A percentile compares a stretch with the other conserved stretches of the same genome.
Evolutionary conservation across 2,329 filamentous ascomycete genomes (phyloP).

Genomic region (Hymenoscyphus fructigenus): DNA sequence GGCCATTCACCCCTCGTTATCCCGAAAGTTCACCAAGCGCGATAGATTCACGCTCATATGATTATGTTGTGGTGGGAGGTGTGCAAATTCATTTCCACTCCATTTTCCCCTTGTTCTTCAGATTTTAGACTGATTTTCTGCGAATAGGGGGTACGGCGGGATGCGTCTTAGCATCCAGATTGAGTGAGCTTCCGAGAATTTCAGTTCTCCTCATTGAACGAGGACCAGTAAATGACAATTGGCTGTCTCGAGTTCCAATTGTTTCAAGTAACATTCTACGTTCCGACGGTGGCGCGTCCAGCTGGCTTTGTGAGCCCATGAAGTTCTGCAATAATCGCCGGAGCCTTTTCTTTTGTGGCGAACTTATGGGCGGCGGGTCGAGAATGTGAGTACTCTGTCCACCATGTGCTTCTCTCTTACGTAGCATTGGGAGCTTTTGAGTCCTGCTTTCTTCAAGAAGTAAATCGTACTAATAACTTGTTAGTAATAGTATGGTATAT

Average conservation of each 20-base stretch:
- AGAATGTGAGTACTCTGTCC: not conserved
- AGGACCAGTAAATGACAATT: not conserved
- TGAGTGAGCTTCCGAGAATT: not conserved
- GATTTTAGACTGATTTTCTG: not conserved
- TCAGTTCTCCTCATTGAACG: not conserved
- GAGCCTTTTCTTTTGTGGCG: not conserved
- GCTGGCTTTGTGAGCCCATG: not conserved
- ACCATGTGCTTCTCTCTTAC: not conserved
- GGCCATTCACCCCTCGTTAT: not conserved
- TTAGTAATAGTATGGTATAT: not conserved
- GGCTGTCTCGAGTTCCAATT: not conserved
- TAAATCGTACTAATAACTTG: not conserved
- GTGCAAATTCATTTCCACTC: not conserved
- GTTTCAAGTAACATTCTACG: not conserved
- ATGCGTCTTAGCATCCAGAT: not conserved
- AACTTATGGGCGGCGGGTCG: not conserved
- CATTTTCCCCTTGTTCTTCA: not conserved
- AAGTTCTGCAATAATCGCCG: not conserved
- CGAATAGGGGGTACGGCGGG: not conserved
- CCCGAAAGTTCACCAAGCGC: not conserved
- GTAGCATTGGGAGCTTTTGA: too few species aligned
- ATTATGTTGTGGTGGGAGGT: slow-evolving; percentile 1
- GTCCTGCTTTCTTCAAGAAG: not conserved
- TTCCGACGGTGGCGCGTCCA: not conserved
- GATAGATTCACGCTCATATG: not conserved